phyloP scores from a whole-genome alignment of 139 green algal species.

The Marvania coccoides region DNA sequence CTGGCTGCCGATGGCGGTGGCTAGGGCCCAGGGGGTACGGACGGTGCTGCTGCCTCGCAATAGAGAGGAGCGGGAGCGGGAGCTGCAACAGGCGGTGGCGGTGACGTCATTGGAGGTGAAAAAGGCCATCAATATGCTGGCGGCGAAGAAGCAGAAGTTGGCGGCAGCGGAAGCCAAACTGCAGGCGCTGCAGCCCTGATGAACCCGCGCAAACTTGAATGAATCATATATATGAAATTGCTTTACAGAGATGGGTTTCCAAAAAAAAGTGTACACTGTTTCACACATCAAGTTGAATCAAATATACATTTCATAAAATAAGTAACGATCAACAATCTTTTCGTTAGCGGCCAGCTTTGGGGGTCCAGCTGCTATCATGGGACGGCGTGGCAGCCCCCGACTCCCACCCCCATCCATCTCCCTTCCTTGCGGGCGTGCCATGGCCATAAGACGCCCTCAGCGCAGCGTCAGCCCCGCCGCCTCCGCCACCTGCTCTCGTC shows the following conservation, averaged over 20 bases:
- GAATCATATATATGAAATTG: no score
- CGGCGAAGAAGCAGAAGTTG: not conserved
- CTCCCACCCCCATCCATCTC: not conserved
- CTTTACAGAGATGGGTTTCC: no score
- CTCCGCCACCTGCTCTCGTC: no score
- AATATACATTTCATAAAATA: no score
- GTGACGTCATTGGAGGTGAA: not conserved
- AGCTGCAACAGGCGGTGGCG: not conserved
- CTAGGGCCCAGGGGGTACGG: not conserved
- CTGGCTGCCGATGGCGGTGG: not conserved
- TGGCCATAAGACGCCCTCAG: constrained; percentile 2
- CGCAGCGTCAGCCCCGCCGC: not conserved
- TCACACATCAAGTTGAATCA: no score
- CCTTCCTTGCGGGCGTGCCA: not conserved
- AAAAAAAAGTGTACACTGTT: no score
- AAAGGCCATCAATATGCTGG: not conserved
- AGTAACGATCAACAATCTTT: no score
- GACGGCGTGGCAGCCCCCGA: constrained; percentile 3
- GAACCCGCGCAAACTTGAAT: not conserved
- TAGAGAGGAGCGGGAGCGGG: not conserved
- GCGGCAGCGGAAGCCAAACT: not conserved
- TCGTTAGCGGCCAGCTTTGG: no score
- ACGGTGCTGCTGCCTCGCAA: not conserved
- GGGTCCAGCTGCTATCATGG: not conserved
- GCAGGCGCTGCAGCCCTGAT: not conserved